phyloP scores from a whole-genome alignment of 2,329 filamentous ascomycete genomes.

The Penicillium brevicompactum region DNA sequence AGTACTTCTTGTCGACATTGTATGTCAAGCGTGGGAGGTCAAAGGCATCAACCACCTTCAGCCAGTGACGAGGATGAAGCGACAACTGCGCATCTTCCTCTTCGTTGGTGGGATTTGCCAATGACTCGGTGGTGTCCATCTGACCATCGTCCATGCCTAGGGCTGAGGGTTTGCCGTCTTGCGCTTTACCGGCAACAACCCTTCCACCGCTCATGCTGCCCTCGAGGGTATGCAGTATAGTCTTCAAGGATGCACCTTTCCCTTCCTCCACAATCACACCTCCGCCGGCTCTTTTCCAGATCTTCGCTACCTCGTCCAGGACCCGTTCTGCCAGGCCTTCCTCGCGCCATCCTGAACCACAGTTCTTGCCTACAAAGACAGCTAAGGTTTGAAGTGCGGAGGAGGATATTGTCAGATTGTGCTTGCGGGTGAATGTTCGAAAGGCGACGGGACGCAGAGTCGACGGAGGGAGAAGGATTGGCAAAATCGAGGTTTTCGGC shows the following conservation, averaged over 20 bases:
- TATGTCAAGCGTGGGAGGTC: constrained; percentile 69
- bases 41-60: constrained; percentile 81
- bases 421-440: constrained; percentile 94
- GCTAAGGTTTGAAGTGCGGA: constrained; percentile 83
- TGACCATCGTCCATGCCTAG: constrained; percentile 45
- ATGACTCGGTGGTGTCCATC: constrained; percentile 52
- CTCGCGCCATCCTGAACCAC: constrained; percentile 94
- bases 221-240: constrained; percentile 81
- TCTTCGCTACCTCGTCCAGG: constrained; percentile 84
- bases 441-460: constrained; percentile 90
- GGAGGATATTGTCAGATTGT: constrained; percentile 89
- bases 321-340: constrained; percentile 91
- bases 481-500: constrained; percentile 68
- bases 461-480: constrained; percentile 84
- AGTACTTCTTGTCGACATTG: constrained; percentile 74
- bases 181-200: constrained; percentile 48
- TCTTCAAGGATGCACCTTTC: constrained; percentile 66
- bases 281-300: constrained; percentile 88
- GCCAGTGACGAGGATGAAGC: constrained; percentile 74
- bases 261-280: constrained; percentile 88
- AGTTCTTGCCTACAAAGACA: constrained; percentile 87
- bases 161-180: constrained; percentile 40
- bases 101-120: constrained; percentile 48
- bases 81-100: constrained; percentile 63
- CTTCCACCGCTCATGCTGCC: constrained; percentile 86